Evolutionary conservation across 768 basidiomycete genomes (phyloP), one percentile per base, ranked within the genome.

Genomic region (Suillus decipiens): DNA sequence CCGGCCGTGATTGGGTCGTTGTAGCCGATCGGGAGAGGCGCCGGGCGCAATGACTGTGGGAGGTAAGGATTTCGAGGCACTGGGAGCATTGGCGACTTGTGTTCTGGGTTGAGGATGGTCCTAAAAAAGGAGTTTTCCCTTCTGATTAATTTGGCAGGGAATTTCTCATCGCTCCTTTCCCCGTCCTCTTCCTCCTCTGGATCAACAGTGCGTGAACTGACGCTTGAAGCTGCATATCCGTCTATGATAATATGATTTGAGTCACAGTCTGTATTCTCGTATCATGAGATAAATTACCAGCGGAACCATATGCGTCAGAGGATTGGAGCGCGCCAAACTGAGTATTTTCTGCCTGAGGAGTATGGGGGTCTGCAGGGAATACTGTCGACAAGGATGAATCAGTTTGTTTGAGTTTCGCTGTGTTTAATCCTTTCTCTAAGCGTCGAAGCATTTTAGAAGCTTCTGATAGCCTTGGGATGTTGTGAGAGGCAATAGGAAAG

Each of bases 391-490:
- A 67, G 12, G 73, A 68, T 31, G 74, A 69, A 37, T 75, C 73
- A n/a, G 61, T 75, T 22, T 88, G 87, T 75, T 92, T 92, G 74
- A 87, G 81, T 73, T 92, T 92, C 41, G 89, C 89, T 42, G 78
- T 85, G 73, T 87, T 90, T 66, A 92, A 82, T 60, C 89, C 90
- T 72, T 93, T 94, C 78, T 94, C 93, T 48, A 95, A 81, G 55
- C 91, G 86, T 59, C 92, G 86, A 59, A 93, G 86, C 89, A 93
- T 91, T 74, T 93, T 93, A 43, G 93, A 93, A 53, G 91, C 91
- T 73, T 94, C 93, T 42, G 92, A 93, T 48, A 95, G 79, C 75
- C 92, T 93, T 67, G 31, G 55, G 67, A 48, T 42, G 53, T n/a
- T 10, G n/a, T 57, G 37, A 45, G 43, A 36, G 34, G 22, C 14